Conservation (phyloP, 352 stramenopile species). For the Globisporangium nunn region DNA sequence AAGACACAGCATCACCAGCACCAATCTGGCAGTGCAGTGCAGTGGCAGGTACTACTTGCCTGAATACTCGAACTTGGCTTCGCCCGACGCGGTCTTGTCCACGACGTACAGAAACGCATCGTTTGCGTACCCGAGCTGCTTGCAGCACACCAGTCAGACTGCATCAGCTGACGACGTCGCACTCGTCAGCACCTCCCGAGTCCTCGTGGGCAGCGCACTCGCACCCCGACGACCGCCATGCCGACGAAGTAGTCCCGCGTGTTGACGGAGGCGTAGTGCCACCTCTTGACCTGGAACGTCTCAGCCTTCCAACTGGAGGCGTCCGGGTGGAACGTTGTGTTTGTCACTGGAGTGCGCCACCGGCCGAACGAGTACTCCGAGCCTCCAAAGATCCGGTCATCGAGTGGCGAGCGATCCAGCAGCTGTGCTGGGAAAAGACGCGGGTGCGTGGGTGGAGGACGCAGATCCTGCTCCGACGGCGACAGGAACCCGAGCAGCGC, state of each 20-base stretch:
- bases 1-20: neutral
- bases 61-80: neutral
- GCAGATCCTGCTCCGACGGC: neutral
- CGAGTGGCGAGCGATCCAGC: neutral
- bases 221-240: constrained; percentile 27
- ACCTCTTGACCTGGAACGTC: constrained; percentile 27
- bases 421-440: neutral
- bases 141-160: no score
- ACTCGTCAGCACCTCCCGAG: no score
- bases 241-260: constrained; percentile 30
- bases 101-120: neutral
- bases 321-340: neutral
- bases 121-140: neutral
- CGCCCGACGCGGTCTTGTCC: neutral
- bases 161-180: neutral
- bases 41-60: neutral
- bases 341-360: neutral
- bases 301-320: neutral
- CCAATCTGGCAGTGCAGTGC: neutral
- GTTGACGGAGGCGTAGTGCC: constrained; percentile 39
- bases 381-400: neutral
- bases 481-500: neutral
- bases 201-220: neutral
- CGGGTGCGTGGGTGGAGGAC: neutral
- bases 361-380: neutral